Evolutionary conservation across 345 rosid genomes (phyloP), one percentile per base, ranked within the genome.

Genomic region (Corchorus capsularis): DNA sequence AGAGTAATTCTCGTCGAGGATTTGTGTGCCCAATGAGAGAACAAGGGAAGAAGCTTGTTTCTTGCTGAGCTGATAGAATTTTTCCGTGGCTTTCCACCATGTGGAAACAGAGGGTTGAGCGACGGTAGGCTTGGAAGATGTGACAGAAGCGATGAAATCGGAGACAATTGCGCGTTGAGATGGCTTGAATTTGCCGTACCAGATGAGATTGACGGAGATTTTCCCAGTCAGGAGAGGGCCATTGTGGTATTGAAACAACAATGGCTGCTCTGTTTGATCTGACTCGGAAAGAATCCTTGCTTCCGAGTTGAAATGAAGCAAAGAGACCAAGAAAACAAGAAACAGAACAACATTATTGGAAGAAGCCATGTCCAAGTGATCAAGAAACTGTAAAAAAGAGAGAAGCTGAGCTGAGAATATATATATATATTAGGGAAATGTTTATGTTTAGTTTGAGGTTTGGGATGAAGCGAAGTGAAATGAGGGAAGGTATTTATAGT

Each of bases 141-240:
- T 47, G 11, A 90, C 68, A 0, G 97, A 94, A 17, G 86, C 47
- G 3, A 92, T 53, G 79, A 92, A 92, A 73, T 90, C 94, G 2
- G 87, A 86, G 63, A 93, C 60, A 10, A 90, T 86, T 2, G 94
- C 87, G 20, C 87, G 86, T 39, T 90, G 95, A 15, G 92, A 86
- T 4, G 94, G 87, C 56, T 84, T 86, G 85, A 94, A 94, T 13
- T 85, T 83, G 56, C 98, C 98, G 35, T 92, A 92, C 97, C 97
- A 94, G 17, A 94, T 86, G 15, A 94, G 82, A 69, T 92, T 92
- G 39, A 92, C 54, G 32, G 97, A 83, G 65, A 90, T 74, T 49
- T 88, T 76, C 8, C 98, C 98, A 10, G 79, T 61, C 22, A 94
- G 95, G 17, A 94, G 95, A 74, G 89, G 87, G 10, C 95, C 98